Evolutionary conservation across 2,329 filamentous ascomycete species (phyloP), one percentile per base, ranked within the genome.

Genomic region (Sordariomycetes sp.): DNA sequence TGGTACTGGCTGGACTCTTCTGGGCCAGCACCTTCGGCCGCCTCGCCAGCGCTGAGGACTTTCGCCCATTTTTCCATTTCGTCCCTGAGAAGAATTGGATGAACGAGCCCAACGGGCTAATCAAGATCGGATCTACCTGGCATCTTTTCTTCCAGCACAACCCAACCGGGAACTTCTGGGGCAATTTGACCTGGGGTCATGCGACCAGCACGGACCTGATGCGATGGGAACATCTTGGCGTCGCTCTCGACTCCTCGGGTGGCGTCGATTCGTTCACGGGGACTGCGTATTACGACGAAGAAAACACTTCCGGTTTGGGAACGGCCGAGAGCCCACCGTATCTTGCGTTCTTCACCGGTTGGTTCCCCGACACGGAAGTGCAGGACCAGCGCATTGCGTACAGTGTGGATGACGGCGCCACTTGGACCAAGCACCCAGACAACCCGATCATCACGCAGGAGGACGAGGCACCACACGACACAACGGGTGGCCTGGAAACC

Each of bases 21-120:
- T 42, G 36, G 36, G n/a, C 36, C 36, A 8, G 36, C 3, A 42
- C 10, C 36, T 42, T 42, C 36, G 10, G 6, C 10, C n/a, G 10
- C 10, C n/a, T 42, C 36, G 36, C 36, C 36, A 42, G 13, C 5
- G 36, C 36, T 4, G 36, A 42, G 17, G 42, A 48, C 42, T 48
- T 48, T 10, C 24, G 62, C 64, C 22, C 58, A 53, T 32, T 32
- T 15, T 48, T 48, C n/a, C 42, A 48, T 22, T 48, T 48, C 15
- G n/a, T 22, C 17, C 42, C 42, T 3, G 42, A 48, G 20, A 15
- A 48, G 42, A 48, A 48, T 48, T 48, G 42, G 42, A 48, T 48
- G 42, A 48, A 48, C 15, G 42, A 48, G 42, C 42, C 42, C 15
- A 48, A 48, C n/a, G 42, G 42, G 17, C n/a, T 48, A 8, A 48